Base-by-base conservation (phyloP, 371 early-diverging fungal species). In the Parasitella parasitica region DNA sequence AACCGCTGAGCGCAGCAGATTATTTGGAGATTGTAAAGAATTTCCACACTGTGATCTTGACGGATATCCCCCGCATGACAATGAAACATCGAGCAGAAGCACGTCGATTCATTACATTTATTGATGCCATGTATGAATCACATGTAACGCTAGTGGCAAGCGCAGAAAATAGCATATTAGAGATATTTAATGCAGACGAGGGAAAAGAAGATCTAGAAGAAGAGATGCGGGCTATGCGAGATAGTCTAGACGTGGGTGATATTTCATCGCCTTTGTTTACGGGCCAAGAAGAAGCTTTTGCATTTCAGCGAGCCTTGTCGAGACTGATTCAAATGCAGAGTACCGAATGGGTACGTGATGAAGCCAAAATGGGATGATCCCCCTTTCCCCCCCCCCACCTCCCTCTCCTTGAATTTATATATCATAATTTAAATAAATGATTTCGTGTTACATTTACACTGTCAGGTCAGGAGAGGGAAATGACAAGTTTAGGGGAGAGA, bases 251-350 rank as follows among this genome's bases (percentile, higher is more conserved):
- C 36, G 66, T 81, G 4, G 71, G 77, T 22, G 76, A 82, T 60
- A 66, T 81, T 53, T 77, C 82, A 37, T 86, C 85, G 20, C 83
- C 90, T 0, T 81, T 93, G 35, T 91, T 92, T 69, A 85, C 91
- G 8, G 95, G 94, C 12, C 91, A 93, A 48, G 98, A 97, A 71
- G 98, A 96, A 68, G 85, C 89, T 8, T 97, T 97, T 87, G 97
- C 98, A n/a, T 96, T 96, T 63, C 90, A 92, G 69, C 82, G 98
- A 54, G 94, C 96, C 2, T 72, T 96, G 37, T 93, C 93, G 34
- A 83, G 98, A 50, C 65, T 97, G 53, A 84, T 89, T 28, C 95
- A 97, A 73, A 98, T 97, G 97, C 94, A 93, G 64, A 77, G 85
- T 62, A 72, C 75, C 27, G 77, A 83, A 43, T 86, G 84, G 85